A percentile compares a stretch with the other conserved stretches of the same genome.
These are phyloP conservation scores for Coemansia sp. DNA, from an alignment of 192 early-diverging fungal species.

Conservation along the genomic window DNA sequence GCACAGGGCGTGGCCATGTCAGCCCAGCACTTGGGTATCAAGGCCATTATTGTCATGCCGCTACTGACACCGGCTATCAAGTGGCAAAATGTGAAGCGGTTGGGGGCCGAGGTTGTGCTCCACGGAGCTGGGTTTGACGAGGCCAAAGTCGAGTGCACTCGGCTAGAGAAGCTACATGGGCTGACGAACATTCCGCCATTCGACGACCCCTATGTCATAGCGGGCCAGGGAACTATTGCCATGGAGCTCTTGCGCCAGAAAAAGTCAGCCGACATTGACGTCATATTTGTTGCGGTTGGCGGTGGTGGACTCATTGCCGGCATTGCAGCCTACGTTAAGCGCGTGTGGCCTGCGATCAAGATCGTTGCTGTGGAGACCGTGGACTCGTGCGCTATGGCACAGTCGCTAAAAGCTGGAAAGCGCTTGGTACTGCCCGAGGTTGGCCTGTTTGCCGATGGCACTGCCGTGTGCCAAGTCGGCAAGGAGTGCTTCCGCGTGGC, in stretches of 20 bases:
- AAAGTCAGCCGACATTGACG: conserved; percentile 63
- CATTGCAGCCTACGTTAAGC: conserved; percentile 90
- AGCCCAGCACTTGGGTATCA: conserved; percentile 87
- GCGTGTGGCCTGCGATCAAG: conserved; percentile 81
- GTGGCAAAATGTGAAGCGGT: conserved; percentile 82
- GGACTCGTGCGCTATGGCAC: conserved; percentile 87
- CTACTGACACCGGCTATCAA: conserved; percentile 75
- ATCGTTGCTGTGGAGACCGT: conserved; percentile 90
- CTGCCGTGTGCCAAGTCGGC: conserved; percentile 90
- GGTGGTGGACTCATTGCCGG: conserved; percentile 94
- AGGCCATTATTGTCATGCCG: conserved; percentile 98
- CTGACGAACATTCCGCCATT: conserved; percentile 95
- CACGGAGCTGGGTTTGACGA: conserved; percentile 93
- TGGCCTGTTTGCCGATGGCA: conserved; percentile 96
- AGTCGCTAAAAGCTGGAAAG: conserved; percentile 65
- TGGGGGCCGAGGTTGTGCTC: conserved; percentile 89
- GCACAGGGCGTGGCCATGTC: conserved; percentile 96
- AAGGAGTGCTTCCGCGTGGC: conserved; percentile 84
- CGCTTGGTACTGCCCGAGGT: conserved; percentile 74
- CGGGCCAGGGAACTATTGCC: conserved; percentile 97
- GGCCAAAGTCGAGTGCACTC: conserved; percentile 81
- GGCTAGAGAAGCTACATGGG: conserved; percentile 66
- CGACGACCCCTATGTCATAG: conserved; percentile 97
- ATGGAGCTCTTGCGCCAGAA: conserved; percentile 79
- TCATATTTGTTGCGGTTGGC: conserved; percentile 90